Conservation (phyloP, 2,329 filamentous ascomycete genomes). For the Pestalotiopsis sp. region DNA sequence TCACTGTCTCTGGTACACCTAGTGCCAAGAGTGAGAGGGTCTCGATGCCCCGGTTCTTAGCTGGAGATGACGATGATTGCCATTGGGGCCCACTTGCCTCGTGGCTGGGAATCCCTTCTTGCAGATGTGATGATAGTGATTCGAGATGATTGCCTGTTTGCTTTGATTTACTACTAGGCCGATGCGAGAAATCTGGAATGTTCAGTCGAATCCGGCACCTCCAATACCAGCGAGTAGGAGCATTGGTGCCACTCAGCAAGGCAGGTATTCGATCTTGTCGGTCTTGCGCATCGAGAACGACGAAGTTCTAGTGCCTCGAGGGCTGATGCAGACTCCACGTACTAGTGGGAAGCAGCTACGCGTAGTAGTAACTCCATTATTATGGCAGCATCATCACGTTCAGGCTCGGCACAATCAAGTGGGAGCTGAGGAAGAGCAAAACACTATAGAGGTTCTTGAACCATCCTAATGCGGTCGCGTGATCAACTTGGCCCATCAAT, state of each 20-base stretch:
- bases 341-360: not conserved
- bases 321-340: not conserved
- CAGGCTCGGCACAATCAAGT: not conserved
- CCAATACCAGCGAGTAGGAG: too few species aligned
- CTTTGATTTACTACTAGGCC: too few species aligned
- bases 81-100: not conserved
- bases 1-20: too few species aligned
- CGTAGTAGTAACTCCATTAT: not conserved
- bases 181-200: too few species aligned
- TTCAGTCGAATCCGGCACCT: too few species aligned
- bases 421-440: not conserved
- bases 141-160: not conserved
- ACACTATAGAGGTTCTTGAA: not conserved
- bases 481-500: too few species aligned
- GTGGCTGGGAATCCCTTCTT: not conserved
- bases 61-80: not conserved
- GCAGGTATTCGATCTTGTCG: not conserved
- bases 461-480: too few species aligned
- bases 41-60: not conserved
- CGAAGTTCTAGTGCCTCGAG: not conserved
- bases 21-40: too few species aligned
- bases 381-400: not conserved
- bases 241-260: too few species aligned
- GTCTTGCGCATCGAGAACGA: not conserved
- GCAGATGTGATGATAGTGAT: not conserved